Evolutionary conservation across 345 rosid genomes (phyloP).

Genomic region (Eucalyptus guilfoylei): DNA sequence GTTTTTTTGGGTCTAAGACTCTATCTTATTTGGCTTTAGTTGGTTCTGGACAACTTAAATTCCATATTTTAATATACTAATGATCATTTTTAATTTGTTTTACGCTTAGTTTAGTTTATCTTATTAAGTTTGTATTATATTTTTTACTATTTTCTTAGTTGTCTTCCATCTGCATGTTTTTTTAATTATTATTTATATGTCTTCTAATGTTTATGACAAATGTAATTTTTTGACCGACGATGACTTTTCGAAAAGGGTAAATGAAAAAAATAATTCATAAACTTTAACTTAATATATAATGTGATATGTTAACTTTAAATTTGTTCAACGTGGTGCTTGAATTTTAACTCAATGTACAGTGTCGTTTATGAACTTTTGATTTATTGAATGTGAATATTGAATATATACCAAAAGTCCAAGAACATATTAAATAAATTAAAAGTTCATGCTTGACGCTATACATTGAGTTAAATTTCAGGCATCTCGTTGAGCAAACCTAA

Average conservation of each 20-base stretch:
- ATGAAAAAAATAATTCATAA: fast-evolving
- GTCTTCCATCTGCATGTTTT: not conserved
- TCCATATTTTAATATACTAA: not conserved
- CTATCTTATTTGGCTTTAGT: not conserved
- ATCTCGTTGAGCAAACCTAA: fast-evolving
- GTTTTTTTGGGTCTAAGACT: too few relatives aligned
- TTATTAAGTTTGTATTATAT: not conserved
- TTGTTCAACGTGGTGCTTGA: fast-evolving
- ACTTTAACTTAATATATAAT: fast-evolving
- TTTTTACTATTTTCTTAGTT: too few relatives aligned
- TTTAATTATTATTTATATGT: not conserved
- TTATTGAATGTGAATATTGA: not conserved
- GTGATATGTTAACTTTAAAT: fast-evolving
- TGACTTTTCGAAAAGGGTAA: not conserved
- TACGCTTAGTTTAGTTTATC: fast-evolving
- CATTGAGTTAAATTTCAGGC: fast-evolving
- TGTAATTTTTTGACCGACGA: fast-evolving
- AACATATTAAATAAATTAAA: fast-evolving
- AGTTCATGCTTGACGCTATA: fast-evolving
- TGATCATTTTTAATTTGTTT: not conserved
- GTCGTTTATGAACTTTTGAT: fast-evolving
- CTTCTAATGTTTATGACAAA: not conserved
- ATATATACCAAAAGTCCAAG: fast-evolving
- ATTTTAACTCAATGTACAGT: fast-evolving
- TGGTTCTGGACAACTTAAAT: not conserved